phyloP scores from a whole-genome alignment of 805 yeast species.

The Wickerhamiella hasegawae region DNA sequence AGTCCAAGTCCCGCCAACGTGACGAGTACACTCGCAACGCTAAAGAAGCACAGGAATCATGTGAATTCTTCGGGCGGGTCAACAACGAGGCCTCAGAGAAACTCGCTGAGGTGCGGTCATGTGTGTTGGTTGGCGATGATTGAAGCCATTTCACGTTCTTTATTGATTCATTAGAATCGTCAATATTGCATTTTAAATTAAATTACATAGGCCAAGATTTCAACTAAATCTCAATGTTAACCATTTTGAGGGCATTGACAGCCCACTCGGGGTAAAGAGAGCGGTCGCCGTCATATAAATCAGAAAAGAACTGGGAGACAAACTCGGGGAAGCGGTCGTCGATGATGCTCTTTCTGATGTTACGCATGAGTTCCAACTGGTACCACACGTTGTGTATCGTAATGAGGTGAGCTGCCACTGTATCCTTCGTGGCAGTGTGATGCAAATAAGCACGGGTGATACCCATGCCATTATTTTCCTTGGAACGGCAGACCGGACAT shows the following conservation, averaged over 20 bases:
- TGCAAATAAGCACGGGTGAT: conserved; percentile 25
- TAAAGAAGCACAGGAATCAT: conserved; percentile 39
- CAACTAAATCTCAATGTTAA: conserved; percentile 24
- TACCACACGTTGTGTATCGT: conserved; percentile 29
- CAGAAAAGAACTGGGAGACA: conserved; percentile 22
- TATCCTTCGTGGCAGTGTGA: conserved; percentile 26
- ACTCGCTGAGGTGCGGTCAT: not conserved
- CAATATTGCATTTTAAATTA: no score
- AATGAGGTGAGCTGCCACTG: conserved; percentile 29
- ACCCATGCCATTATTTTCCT: conserved; percentile 22
- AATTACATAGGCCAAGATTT: no score
- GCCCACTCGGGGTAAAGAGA: conserved; percentile 28
- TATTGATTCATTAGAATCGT: no score
- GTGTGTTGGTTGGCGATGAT: no score
- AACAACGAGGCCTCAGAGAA: conserved; percentile 10
- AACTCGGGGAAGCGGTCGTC: conserved; percentile 24
- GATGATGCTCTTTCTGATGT: conserved; percentile 25
- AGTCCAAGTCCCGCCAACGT: conserved; percentile 41
- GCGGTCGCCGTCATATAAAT: conserved; percentile 20
- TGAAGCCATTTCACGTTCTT: no score
- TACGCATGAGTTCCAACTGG: conserved; percentile 28
- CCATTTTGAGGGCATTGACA: conserved; percentile 23
- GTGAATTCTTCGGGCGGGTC: conserved; percentile 37
- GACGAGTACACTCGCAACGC: conserved; percentile 36
- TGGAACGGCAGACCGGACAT: conserved; percentile 26